Percentiles rank a stretch among this genome's conserved stretches.
phyloP scores from a whole-genome alignment of 2,329 filamentous ascomycete species.

The Juglanconis sp. region DNA sequence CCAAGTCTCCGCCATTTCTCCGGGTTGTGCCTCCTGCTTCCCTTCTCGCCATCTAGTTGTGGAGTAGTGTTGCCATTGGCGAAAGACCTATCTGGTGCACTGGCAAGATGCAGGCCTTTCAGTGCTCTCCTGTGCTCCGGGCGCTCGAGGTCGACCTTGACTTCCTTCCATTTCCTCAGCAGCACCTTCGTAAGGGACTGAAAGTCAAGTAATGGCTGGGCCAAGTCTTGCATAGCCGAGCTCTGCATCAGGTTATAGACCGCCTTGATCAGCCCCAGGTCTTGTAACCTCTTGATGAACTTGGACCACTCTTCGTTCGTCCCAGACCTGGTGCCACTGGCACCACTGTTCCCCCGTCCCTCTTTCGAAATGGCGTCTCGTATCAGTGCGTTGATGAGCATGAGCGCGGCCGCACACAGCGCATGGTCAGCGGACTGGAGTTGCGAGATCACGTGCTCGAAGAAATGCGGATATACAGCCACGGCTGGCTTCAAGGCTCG shows the following conservation, averaged over 20 bases:
- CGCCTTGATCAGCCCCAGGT: conserved; percentile 86
- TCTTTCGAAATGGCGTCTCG: conserved; percentile 83
- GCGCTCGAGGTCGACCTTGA: conserved; percentile 79
- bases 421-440: conserved; percentile 93
- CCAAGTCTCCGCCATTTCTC: conserved; percentile 92
- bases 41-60: conserved; percentile 43
- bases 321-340: conserved; percentile 30
- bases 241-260: conserved; percentile 94
- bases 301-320: conserved; percentile 80
- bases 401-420: conserved; percentile 89
- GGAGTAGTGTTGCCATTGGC: conserved; percentile 38
- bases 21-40: conserved; percentile 72
- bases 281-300: conserved; percentile 90
- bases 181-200: conserved; percentile 87
- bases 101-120: conserved; percentile 80
- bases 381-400: conserved; percentile 93
- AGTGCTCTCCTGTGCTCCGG: conserved; percentile 84
- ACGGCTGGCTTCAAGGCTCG: conserved; percentile 88
- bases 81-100: conserved; percentile 61
- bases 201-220: conserved; percentile 87
- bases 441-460: conserved; percentile 88
- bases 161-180: conserved; percentile 81
- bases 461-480: conserved; percentile 86
- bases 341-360: conserved; percentile 39
- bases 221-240: conserved; percentile 83